Conservation (phyloP, 176 grass and related monocot genomes). For the Aegilops speltoides region DNA sequence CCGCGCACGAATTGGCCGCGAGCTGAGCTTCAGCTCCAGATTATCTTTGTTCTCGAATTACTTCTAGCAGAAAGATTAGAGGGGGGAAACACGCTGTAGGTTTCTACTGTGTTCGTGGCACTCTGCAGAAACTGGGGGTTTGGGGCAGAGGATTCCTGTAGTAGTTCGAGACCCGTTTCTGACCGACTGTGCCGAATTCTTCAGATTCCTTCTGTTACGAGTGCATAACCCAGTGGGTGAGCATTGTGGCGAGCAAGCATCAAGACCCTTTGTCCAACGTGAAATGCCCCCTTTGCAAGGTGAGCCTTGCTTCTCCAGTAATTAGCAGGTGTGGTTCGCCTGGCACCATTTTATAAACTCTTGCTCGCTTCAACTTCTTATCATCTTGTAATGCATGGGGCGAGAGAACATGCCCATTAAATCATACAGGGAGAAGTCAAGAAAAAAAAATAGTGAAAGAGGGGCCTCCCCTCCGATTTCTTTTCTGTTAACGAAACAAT, state of each 20-base stretch:
- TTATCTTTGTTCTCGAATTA: neutral
- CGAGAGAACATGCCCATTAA: neutral
- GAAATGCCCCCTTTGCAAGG: conserved; percentile 78
- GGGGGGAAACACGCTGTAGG: neutral
- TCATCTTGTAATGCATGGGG: neutral
- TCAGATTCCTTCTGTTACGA: conserved; percentile 70
- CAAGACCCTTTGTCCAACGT: conserved; percentile 40
- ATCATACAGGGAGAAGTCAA: neutral
- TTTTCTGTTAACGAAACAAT: no score
- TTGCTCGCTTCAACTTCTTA: neutral
- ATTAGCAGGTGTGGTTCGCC: neutral
- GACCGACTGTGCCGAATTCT: neutral
- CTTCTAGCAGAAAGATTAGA: neutral
- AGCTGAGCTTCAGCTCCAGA: neutral
- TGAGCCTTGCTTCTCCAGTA: neutral
- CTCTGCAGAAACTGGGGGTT: neutral
- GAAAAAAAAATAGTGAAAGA: no score
- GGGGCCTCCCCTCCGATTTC: no score
- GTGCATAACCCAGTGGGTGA: conserved; percentile 62
- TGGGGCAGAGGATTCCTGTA: neutral
- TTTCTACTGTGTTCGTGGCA: neutral
- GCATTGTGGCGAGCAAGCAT: conserved; percentile 42
- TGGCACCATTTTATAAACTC: neutral
- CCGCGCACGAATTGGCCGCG: neutral
- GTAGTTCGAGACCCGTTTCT: neutral